Evolutionary conservation across 1,139 yeast species (phyloP), one percentile per base, ranked within the genome.

Genomic region (Scheffersomyces cryptocercus): DNA sequence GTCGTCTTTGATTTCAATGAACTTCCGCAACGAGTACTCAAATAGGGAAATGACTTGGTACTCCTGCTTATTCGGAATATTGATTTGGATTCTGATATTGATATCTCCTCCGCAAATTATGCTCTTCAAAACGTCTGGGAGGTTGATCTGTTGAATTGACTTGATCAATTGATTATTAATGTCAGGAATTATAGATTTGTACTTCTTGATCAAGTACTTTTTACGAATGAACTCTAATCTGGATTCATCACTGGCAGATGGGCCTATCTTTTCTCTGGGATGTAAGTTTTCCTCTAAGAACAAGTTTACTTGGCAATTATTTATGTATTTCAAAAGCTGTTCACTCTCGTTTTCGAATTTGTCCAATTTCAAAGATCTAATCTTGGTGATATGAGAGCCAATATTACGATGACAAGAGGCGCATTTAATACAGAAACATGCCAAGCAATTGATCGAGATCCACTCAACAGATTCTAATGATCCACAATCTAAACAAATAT

Each of bases 401-500:
- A 80, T 62, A 38, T 70, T 69, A 39, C 85, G 58, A 52, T 80
- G 85, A 37, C 77, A 70, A 2, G 82, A 77, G 0, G 96, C 85
- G 58, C 98, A 91, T 39, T 85, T 83, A 35, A 89, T 84, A 63
- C 98, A 91, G 35, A 91, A 72, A 9, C 86, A 80, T 20, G 83
- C 82, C 45, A 89, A 67, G 40, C 85, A 67, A 56, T 88, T 91
- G 49, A 89, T 73, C 0, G 97, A 87, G 4, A 91, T 79, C 97
- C 97, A 91, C 55, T 90, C 97, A 8, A 88, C 95, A 29, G 77
- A 67, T 8, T 77, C 81, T 0, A 67, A 55, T 3, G 79, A 60
- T 0, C 85, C 85, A 69, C 98, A 91, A 57, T 91, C 98, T 9
- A 89, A 87, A 64, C 98, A 91, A 7, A 56, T 51, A 15, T 64